Base-by-base conservation (phyloP, 2,329 filamentous ascomycete species). In the Raffaelea arxii region DNA sequence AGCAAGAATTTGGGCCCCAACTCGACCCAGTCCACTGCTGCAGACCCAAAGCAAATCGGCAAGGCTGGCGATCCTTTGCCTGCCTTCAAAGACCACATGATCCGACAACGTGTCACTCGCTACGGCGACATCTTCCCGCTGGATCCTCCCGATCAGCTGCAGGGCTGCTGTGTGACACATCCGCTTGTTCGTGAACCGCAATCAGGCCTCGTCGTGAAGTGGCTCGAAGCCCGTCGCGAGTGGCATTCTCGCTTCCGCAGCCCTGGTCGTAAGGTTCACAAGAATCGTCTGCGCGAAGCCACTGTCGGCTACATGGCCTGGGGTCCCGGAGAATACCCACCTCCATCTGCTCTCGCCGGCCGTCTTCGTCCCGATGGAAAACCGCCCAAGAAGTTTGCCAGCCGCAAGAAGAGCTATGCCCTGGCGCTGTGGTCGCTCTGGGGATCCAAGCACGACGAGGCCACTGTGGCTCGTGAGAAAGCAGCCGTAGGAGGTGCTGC, bases 361-460 rank as follows among this genome's bases (percentile, higher is more conserved):
- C 71, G 87, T 48, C 66, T 67, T 30, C 62, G 69, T 41, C 58
- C 70, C 49, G 66, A 67, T 43, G n/a, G 9, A 7, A 27, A 12
- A 5, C 25, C 5, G 10, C 18, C 7, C 24, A 71, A 74, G 51
- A 71, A 70, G 55, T 74, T 74, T 59, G 23, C 41, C n/a, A n/a
- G n/a, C n/a, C 80, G 71, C 63, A 72, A 65, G 25, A 55, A 51
- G 18, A 89, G 85, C 53, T 78, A 84, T 64, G 86, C 84, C 7
- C 70, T 96, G 62, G 78, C 82, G 3, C 67, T 96, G 53, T 97
- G 91, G 91, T 85, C 81, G 43, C 71, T 83, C 2, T 94, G 89
- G 85, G 89, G 87, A 14, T 90, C 84, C 40, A 94, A 86, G 60
- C 88, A 96, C 58, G 92, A 97, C 59, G 77, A 91, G 62, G 73